Conservation (phyloP, 2,329 filamentous ascomycete species). For the Endoconidiophora laricicola region DNA sequence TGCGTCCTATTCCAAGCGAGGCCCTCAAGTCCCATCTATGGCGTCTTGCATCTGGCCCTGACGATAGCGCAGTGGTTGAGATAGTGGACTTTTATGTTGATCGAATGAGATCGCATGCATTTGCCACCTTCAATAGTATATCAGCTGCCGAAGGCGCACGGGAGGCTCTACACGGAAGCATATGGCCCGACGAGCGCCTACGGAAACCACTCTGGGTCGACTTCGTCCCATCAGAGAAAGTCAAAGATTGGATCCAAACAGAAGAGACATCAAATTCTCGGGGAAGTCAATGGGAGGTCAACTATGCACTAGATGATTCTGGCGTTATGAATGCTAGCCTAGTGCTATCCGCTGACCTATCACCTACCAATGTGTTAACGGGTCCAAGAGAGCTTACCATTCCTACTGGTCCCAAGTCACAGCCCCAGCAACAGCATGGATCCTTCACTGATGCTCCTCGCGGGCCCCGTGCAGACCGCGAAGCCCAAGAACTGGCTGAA, state of each 20-base stretch:
- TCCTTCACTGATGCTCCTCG: slow-evolving; percentile 16
- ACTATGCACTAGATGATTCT: slow-evolving; percentile 43
- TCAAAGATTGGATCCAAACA: slow-evolving; percentile 55
- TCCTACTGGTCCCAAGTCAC: background rate
- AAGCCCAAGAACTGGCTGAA: slow-evolving; percentile 6
- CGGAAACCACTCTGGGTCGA: slow-evolving; percentile 78
- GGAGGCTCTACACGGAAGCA: slow-evolving; percentile 53
- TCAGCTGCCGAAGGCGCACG: slow-evolving; percentile 63
- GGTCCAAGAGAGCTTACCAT: slow-evolving; percentile 3
- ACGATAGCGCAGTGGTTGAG: slow-evolving; percentile 31
- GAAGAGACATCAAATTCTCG: slow-evolving; percentile 37
- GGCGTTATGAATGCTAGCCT: slow-evolving; percentile 39
- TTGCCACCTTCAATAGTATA: slow-evolving; percentile 53
- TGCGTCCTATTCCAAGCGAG: slow-evolving; percentile 62
- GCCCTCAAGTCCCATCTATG: slow-evolving; percentile 53
- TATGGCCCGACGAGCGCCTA: slow-evolving; percentile 78
- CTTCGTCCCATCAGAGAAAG: slow-evolving; percentile 63
- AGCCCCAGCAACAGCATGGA: too few species aligned
- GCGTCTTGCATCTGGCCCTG: slow-evolving; percentile 46
- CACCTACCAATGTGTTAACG: slow-evolving; percentile 3
- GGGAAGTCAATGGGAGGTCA: slow-evolving; percentile 50
- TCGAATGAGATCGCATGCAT: slow-evolving; percentile 71
- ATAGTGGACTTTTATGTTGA: slow-evolving; percentile 65
- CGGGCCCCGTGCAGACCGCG: slow-evolving; percentile 21
- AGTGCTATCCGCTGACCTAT: slow-evolving; percentile 16